phyloP scores from a whole-genome alignment of 129 eudicot genomes.

The Daucus carota region DH1_v3.0 NC_030384.2:28715501-28716000 shows the following conservation, averaged over 20 bases:
- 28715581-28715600: constrained; percentile 64
- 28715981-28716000: neutral
- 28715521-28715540: constrained; percentile 32
- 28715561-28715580: constrained; percentile 51
- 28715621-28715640: constrained; percentile 60
- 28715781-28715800: constrained; percentile 40
- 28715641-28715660: constrained; percentile 43
- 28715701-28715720: constrained; percentile 47
- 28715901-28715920: neutral
- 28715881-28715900: neutral
- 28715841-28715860: neutral
- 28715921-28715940: neutral
- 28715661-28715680: constrained; percentile 49
- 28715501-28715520: constrained; percentile 44
- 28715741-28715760: constrained; percentile 37
- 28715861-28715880: neutral
- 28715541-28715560: constrained; percentile 56
- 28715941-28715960: neutral
- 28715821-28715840: neutral
- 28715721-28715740: constrained; percentile 31
- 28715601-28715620: constrained; percentile 46
- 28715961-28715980: neutral
- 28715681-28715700: constrained; percentile 65
- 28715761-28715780: constrained; percentile 37
- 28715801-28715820: constrained; percentile 44